A percentile compares a stretch with the other conserved stretches of the same genome.
These are phyloP conservation scores for Neurospora intermedia DNA, from an alignment of 495 filamentous ascomycete species.

Conservation along the genomic window DNA sequence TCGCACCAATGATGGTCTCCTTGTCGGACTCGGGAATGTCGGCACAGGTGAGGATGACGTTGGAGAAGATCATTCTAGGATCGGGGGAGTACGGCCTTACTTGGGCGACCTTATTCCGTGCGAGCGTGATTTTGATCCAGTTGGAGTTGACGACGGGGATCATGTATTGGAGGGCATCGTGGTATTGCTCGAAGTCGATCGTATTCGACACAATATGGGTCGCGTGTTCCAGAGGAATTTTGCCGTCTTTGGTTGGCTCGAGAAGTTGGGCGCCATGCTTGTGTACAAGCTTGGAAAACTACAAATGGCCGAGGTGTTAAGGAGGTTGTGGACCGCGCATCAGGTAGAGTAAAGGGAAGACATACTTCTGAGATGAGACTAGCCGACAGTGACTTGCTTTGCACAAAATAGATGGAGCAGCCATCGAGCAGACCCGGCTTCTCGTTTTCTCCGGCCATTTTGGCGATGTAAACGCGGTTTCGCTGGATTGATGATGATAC, in stretches of 20 bases:
- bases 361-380: slow-evolving; percentile 35
- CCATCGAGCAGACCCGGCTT: slow-evolving; percentile 23
- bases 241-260: slow-evolving; percentile 31
- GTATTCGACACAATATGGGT: slow-evolving; percentile 80
- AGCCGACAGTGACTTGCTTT: slow-evolving; percentile 31
- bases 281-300: slow-evolving; percentile 37
- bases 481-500: neutral
- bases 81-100: slow-evolving; percentile 82
- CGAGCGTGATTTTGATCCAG: slow-evolving; percentile 64
- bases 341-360: neutral
- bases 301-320: slow-evolving; percentile 18
- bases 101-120: slow-evolving; percentile 59
- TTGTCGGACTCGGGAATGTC: slow-evolving; percentile 83
- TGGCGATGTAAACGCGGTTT: slow-evolving; percentile 3
- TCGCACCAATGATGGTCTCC: slow-evolving; percentile 83
- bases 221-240: slow-evolving; percentile 44
- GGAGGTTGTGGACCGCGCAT: neutral
- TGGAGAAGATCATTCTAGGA: slow-evolving; percentile 78
- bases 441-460: slow-evolving; percentile 28
- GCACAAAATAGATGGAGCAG: slow-evolving; percentile 36
- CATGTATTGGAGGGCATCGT: slow-evolving; percentile 55
- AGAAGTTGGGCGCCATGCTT: slow-evolving; percentile 45
- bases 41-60: slow-evolving; percentile 60
- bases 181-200: slow-evolving; percentile 79
- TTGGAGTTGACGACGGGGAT: slow-evolving; percentile 74